A percentile compares a stretch with the other conserved stretches of the same genome.
phyloP scores from a whole-genome alignment of 441 rosid genomes.

The Jatropha multifida region DNA sequence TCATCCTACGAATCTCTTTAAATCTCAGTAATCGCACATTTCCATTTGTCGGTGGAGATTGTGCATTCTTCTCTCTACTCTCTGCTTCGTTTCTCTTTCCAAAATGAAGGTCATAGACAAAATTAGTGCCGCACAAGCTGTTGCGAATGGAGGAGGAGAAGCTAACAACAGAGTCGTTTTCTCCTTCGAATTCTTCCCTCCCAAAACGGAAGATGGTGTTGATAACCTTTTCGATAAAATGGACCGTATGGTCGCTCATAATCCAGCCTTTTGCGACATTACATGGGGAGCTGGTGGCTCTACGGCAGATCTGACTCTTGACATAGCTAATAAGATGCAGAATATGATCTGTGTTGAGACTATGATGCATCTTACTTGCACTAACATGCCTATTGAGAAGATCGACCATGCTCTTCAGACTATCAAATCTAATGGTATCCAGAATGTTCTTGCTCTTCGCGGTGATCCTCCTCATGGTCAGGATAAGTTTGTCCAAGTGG shows the following conservation, averaged over 20 bases:
- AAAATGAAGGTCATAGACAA: slow-evolving; percentile 90
- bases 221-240: slow-evolving; percentile 94
- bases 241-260: slow-evolving; percentile 92
- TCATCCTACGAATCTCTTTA: background rate
- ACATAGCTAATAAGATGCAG: slow-evolving; percentile 96
- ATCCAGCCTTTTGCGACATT: slow-evolving; percentile 92
- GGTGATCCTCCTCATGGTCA: slow-evolving; percentile 98
- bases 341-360: slow-evolving; percentile 91
- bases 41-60: background rate
- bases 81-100: background rate
- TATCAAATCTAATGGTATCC: slow-evolving; percentile 87
- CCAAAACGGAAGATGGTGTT: slow-evolving; percentile 95
- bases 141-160: slow-evolving; percentile 15
- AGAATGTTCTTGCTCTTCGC: slow-evolving; percentile 94
- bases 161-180: slow-evolving; percentile 51
- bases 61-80: background rate
- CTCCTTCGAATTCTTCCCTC: slow-evolving; percentile 98
- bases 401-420: slow-evolving; percentile 83
- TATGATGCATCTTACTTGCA: slow-evolving; percentile 99
- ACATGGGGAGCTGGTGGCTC: slow-evolving; percentile 99
- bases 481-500: slow-evolving; percentile 89
- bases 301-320: slow-evolving; percentile 89
- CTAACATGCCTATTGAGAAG: slow-evolving; percentile 95
- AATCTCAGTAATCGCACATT: background rate
- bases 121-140: slow-evolving; percentile 39